Evolutionary conservation across 257 asterid genomes (phyloP).

Genomic region (Gentiana dahurica): DNA sequence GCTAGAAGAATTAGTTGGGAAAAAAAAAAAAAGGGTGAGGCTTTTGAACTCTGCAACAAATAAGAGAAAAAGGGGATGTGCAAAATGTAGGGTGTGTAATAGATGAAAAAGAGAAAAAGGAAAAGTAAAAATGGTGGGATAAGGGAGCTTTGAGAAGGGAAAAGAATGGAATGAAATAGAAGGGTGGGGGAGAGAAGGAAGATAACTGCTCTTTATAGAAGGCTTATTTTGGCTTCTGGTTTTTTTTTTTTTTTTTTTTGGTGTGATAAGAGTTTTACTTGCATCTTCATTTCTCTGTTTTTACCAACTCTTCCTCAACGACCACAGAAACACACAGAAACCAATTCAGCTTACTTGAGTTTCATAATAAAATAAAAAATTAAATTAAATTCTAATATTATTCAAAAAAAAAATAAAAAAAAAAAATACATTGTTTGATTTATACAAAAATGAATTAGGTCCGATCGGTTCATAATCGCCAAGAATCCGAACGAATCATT

Average conservation of each 20-base stretch:
- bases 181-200: conserved; percentile 29
- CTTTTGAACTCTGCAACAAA: not conserved
- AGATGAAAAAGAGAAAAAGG: not conserved
- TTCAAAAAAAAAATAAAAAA: not conserved
- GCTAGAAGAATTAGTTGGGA: not conserved
- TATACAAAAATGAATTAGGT: not conserved
- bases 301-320: conserved; percentile 5
- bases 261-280: too few relatives aligned
- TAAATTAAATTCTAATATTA: not conserved
- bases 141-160: conserved; percentile 3
- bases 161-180: not conserved
- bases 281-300: not conserved
- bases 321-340: not conserved
- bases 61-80: not conserved
- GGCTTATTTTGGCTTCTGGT: conserved; percentile 26
- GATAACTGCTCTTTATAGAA: conserved; percentile 43
- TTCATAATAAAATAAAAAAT: too few relatives aligned
- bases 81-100: conserved; percentile 3
- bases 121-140: conserved; percentile 16
- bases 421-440: not conserved
- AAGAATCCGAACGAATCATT: not conserved
- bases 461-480: conserved; percentile 1
- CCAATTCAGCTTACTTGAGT: too few relatives aligned
- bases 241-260: conserved; percentile 16
- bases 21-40: not conserved